Evolutionary conservation across 345 rosid genomes (phyloP).

Genomic region (Murraya koenigii): DNA sequence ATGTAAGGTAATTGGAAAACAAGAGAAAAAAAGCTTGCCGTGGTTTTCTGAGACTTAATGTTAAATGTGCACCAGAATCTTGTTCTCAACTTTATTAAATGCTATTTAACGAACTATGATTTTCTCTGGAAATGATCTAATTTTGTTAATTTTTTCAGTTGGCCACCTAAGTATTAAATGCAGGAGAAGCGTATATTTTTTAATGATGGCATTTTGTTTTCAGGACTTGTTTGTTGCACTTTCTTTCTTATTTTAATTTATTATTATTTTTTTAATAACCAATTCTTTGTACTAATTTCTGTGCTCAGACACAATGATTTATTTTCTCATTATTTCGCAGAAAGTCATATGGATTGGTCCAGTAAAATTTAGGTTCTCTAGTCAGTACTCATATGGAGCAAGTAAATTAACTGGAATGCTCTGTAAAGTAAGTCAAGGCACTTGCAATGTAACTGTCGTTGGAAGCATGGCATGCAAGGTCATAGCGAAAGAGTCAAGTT

Average conservation of each 20-base stretch:
- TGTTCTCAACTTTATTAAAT: neutral
- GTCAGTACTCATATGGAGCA: slow-evolving; percentile 30
- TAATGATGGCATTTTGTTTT: neutral
- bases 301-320: slow-evolving; percentile 1
- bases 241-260: neutral
- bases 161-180: neutral
- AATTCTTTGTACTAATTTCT: slow-evolving; percentile 5
- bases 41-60: neutral
- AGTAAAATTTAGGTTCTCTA: slow-evolving; percentile 37
- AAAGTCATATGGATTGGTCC: slow-evolving; percentile 66
- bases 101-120: neutral
- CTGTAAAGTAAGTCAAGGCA: slow-evolving; percentile 27
- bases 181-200: neutral
- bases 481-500: slow-evolving; percentile 30
- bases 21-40: neutral
- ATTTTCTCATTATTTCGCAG: slow-evolving; percentile 30
- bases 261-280: neutral
- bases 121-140: neutral
- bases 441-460: slow-evolving; percentile 46
- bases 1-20: slow-evolving; percentile 46
- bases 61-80: neutral
- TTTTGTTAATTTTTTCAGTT: neutral
- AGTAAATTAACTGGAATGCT: slow-evolving; percentile 41
- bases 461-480: slow-evolving; percentile 44
- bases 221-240: neutral